Evolutionary conservation across 352 stramenopile genomes (phyloP).

Genomic region (Lagenidium giganteum): DNA sequence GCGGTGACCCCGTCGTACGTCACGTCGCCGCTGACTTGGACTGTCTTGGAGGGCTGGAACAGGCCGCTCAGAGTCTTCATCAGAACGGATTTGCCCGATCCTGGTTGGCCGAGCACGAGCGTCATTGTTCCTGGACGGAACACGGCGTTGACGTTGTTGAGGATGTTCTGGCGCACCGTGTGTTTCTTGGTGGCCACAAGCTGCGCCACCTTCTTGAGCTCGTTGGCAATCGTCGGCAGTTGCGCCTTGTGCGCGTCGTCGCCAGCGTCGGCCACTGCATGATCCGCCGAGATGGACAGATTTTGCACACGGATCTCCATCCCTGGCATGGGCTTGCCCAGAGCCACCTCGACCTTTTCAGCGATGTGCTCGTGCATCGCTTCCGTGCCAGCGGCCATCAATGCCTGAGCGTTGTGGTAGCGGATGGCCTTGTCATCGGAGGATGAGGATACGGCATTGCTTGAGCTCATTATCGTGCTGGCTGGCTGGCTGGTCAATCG

Average conservation of each 20-base stretch:
- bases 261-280: conserved; percentile 25
- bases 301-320: conserved; percentile 36
- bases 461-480: too few relatives aligned
- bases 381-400: conserved; percentile 21
- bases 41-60: conserved; percentile 4
- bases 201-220: neutral
- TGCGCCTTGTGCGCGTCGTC: too few relatives aligned
- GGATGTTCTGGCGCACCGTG: conserved; percentile 18
- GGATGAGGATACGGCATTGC: too few relatives aligned
- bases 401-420: neutral
- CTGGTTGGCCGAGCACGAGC: conserved; percentile 2
- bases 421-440: too few relatives aligned
- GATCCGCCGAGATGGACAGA: conserved; percentile 30
- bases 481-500: too few relatives aligned
- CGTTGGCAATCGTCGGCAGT: conserved; percentile 11
- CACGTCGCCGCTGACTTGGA: conserved; percentile 2
- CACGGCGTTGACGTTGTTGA: conserved; percentile 16
- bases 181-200: conserved; percentile 3
- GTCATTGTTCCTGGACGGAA: conserved; percentile 18
- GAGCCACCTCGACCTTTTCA: conserved; percentile 17
- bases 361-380: conserved; percentile 25
- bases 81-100: conserved; percentile 17
- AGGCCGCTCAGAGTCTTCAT: conserved; percentile 7
- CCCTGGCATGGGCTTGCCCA: conserved; percentile 19
- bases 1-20: conserved; percentile 9